Conservation (phyloP, 495 filamentous ascomycete species). For the Lentithecium fluviatile region DNA sequence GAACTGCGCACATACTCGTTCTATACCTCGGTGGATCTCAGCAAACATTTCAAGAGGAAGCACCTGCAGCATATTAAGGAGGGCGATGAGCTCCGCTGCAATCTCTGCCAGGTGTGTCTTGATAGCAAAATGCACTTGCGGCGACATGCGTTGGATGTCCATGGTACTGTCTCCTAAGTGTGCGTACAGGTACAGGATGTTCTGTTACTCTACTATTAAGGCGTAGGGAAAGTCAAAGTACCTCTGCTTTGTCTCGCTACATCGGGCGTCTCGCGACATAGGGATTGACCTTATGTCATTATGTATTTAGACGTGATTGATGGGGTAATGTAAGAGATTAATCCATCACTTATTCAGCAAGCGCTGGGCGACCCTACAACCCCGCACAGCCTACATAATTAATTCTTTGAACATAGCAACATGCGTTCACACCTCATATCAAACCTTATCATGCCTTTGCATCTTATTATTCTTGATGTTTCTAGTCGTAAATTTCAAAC, state of each 20-base stretch:
- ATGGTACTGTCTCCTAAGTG: constrained; percentile 31
- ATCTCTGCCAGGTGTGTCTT: constrained; percentile 21
- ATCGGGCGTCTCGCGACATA: no score
- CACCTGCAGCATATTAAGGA: constrained; percentile 40
- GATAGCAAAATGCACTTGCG: constrained; percentile 36
- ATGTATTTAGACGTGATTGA: no score
- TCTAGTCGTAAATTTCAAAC: constrained; percentile 10
- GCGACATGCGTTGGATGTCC: constrained; percentile 22
- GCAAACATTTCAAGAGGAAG: constrained; percentile 48
- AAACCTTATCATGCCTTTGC: neutral
- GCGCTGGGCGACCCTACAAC: no score
- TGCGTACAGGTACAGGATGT: neutral
- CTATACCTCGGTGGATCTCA: constrained; percentile 32
- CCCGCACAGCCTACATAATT: no score
- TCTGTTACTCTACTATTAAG: no score
- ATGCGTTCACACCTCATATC: no score
- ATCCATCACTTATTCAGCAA: no score
- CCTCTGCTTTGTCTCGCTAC: no score
- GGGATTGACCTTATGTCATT: no score
- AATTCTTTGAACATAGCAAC: no score
- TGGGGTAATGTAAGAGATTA: no score
- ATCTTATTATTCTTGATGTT: constrained; percentile 11
- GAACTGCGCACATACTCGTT: constrained; percentile 40
- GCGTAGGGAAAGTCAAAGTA: no score
- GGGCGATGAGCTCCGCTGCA: constrained; percentile 31